These are phyloP conservation scores for Penicillium decumbens DNA, from an alignment of 2,329 filamentous ascomycete genomes.

Conservation along the genomic window DNA sequence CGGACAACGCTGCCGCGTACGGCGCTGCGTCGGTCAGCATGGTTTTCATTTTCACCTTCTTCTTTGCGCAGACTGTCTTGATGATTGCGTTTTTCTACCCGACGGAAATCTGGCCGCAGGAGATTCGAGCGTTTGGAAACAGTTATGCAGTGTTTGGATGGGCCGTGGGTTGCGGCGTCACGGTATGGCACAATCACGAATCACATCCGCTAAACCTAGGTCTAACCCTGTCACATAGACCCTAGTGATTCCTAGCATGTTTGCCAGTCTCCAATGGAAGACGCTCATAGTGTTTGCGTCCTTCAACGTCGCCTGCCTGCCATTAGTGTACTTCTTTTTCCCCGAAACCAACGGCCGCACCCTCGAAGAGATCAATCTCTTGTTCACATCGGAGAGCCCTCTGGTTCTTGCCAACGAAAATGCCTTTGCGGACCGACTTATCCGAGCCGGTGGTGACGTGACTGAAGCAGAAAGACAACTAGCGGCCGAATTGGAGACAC, in stretches of 20 bases:
- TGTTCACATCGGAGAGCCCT: neutral
- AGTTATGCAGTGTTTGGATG: neutral
- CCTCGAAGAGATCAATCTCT: neutral
- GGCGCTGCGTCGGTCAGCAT: too few relatives aligned
- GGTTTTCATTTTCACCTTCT: constrained; percentile 9
- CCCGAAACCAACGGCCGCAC: too few relatives aligned
- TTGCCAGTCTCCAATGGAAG: neutral
- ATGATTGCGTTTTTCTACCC: constrained; percentile 5
- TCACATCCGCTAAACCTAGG: too few relatives aligned
- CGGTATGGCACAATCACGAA: too few relatives aligned
- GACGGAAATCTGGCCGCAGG: constrained; percentile 1
- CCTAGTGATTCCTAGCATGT: neutral
- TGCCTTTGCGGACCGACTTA: neutral
- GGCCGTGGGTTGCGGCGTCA: neutral
- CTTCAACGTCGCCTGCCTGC: neutral
- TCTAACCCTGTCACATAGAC: neutral
- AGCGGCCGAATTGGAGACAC: too few relatives aligned
- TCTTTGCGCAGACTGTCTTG: constrained; percentile 6
- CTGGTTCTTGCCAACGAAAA: neutral
- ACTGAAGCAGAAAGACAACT: neutral
- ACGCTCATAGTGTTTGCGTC: neutral
- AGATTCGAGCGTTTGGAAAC: neutral
- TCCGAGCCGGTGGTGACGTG: neutral
- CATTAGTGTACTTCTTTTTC: neutral
- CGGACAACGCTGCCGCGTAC: too few relatives aligned